Percentiles rank a stretch among this genome's conserved stretches.
phyloP scores from a whole-genome alignment of 176 grass and related monocot species.

The Hordeum vulgare region DNA sequence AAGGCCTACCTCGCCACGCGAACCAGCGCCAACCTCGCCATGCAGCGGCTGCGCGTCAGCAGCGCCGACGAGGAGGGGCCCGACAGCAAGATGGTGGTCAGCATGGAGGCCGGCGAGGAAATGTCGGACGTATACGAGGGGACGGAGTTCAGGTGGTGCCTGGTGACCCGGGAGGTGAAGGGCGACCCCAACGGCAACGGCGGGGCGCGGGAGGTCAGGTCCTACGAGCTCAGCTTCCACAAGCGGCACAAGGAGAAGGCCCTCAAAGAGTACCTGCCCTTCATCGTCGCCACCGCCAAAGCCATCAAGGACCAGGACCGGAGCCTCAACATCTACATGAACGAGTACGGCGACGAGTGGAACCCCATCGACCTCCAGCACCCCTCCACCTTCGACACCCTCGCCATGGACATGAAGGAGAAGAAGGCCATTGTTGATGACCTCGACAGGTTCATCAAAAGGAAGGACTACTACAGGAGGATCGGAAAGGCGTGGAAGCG shows the following conservation, averaged over 20 bases:
- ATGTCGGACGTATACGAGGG: slow-evolving; percentile 40
- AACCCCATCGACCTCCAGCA: slow-evolving; percentile 59
- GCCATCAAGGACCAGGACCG: slow-evolving; percentile 40
- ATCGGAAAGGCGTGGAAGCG: slow-evolving; percentile 92
- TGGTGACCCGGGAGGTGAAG: not conserved
- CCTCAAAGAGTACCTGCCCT: slow-evolving; percentile 57
- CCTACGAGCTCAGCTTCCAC: slow-evolving; percentile 62
- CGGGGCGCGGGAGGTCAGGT: not conserved
- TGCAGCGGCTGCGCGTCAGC: slow-evolving; percentile 33
- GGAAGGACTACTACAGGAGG: slow-evolving; percentile 81
- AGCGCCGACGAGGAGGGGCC: slow-evolving; percentile 22
- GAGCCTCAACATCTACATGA: slow-evolving; percentile 47
- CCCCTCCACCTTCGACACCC: slow-evolving; percentile 62
- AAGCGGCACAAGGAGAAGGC: slow-evolving; percentile 60
- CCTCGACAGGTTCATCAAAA: slow-evolving; percentile 50
- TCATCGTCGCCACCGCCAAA: slow-evolving; percentile 47
- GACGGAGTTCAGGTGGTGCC: slow-evolving; percentile 50
- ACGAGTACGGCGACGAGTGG: slow-evolving; percentile 39
- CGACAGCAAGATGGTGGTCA: slow-evolving; percentile 31
- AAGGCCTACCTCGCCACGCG: slow-evolving; percentile 40
- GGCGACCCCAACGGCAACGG: not conserved
- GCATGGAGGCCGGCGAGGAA: slow-evolving; percentile 50
- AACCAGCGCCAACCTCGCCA: slow-evolving; percentile 17
- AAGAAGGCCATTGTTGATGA: slow-evolving; percentile 65
- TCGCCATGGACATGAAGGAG: slow-evolving; percentile 61